These are phyloP conservation scores for Aspergillus ibericus DNA, from an alignment of 2,329 filamentous ascomycete genomes.

Conservation along the genomic window DNA sequence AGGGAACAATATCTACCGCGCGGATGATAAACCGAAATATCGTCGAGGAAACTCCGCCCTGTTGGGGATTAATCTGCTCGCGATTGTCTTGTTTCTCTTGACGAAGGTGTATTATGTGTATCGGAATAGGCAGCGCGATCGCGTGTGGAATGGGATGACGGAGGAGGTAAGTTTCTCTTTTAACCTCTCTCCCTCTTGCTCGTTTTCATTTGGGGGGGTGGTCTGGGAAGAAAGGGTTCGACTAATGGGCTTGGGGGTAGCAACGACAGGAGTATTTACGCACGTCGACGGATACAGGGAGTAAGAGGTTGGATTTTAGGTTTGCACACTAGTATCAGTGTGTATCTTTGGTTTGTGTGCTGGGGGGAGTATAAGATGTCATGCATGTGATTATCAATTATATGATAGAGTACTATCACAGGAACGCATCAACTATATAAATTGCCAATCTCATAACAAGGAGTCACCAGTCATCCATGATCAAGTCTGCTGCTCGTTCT, in stretches of 20 bases:
- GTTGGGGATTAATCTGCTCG: constrained; percentile 50
- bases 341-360: too few species aligned
- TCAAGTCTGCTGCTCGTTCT: neutral
- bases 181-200: too few species aligned
- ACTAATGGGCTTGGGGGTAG: neutral
- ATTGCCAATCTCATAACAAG: too few species aligned
- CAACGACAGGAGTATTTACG: constrained; percentile 44
- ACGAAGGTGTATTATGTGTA: constrained; percentile 31
- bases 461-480: neutral
- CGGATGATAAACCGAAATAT: constrained; percentile 55
- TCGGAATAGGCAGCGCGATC: constrained; percentile 42
- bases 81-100: constrained; percentile 50
- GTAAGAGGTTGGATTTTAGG: constrained; percentile 33
- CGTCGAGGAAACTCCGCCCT: constrained; percentile 55
- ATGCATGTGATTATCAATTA: too few species aligned
- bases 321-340: constrained; percentile 18
- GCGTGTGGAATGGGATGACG: constrained; percentile 30
- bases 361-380: too few species aligned
- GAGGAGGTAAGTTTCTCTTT: constrained; percentile 31
- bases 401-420: too few species aligned
- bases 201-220: too few species aligned
- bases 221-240: too few species aligned
- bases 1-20: constrained; percentile 51
- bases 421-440: too few species aligned
- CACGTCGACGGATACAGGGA: constrained; percentile 46